Evolutionary conservation across 768 basidiomycete species (phyloP).

Genomic region (Hygrophorus pudorinus): DNA sequence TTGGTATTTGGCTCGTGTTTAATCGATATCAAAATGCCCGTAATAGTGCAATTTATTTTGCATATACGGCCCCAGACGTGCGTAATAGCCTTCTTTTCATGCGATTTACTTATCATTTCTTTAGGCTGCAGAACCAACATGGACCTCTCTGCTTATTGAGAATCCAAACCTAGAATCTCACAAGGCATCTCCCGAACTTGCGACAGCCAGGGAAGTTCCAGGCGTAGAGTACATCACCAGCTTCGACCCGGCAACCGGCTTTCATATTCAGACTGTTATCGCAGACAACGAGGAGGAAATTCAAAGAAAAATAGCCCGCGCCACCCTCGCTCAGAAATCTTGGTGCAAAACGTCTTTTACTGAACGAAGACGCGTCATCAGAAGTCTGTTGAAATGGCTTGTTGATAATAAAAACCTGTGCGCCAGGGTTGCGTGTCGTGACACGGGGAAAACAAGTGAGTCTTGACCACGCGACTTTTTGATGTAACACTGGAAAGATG

Average conservation of each 20-base stretch:
- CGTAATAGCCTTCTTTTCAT: slow-evolving; percentile 1
- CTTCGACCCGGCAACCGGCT: slow-evolving; percentile 83
- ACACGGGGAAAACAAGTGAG: slow-evolving; percentile 92
- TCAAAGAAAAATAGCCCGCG: slow-evolving; percentile 53
- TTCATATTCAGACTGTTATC: slow-evolving; percentile 68
- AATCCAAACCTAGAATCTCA: slow-evolving; percentile 62
- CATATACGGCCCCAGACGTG: neutral
- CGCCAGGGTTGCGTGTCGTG: slow-evolving; percentile 81
- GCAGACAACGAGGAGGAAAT: slow-evolving; percentile 73
- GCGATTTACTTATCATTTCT: neutral
- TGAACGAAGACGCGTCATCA: slow-evolving; percentile 72
- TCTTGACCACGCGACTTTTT: slow-evolving; percentile 8
- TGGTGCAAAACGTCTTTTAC: slow-evolving; percentile 74
- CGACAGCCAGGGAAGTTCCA: slow-evolving; percentile 34
- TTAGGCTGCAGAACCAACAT: slow-evolving; percentile 53
- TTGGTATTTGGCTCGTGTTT: slow-evolving; percentile 74
- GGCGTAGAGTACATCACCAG: slow-evolving; percentile 73
- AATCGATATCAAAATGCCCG: slow-evolving; percentile 63
- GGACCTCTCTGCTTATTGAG: slow-evolving; percentile 42
- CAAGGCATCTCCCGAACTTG: slow-evolving; percentile 40
- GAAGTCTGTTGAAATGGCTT: slow-evolving; percentile 86
- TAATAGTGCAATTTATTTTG: slow-evolving; percentile 66
- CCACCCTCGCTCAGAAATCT: slow-evolving; percentile 53
- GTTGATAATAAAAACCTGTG: slow-evolving; percentile 84
- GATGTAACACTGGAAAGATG: neutral